These are phyloP conservation scores for Ogataea minuta DNA, from an alignment of 805 yeast species.

Conservation along the genomic window DNA sequence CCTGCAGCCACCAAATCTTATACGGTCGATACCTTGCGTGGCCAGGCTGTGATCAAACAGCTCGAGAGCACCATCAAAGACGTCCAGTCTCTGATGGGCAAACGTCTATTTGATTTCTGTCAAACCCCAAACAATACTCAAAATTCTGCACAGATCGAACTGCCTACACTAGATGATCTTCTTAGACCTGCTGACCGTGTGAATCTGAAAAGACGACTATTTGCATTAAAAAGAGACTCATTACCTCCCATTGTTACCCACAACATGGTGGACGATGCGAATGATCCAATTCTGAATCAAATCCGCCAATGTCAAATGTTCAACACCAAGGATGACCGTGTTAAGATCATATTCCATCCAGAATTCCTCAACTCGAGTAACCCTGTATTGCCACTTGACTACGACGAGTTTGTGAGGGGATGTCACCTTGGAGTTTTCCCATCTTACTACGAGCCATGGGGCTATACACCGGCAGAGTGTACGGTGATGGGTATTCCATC, in stretches of 20 bases:
- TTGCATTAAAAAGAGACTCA: constrained; percentile 84
- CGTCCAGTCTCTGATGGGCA: constrained; percentile 83
- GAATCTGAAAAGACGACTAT: constrained; percentile 83
- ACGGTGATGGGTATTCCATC: constrained; percentile 99
- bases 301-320: constrained; percentile 89
- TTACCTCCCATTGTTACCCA: constrained; percentile 96
- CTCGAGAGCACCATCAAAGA: constrained; percentile 85
- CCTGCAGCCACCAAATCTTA: constrained; percentile 93
- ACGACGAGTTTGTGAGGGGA: constrained; percentile 97
- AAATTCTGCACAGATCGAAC: constrained; percentile 43
- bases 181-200: constrained; percentile 87
- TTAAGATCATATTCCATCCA: constrained; percentile 95
- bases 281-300: constrained; percentile 88
- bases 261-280: constrained; percentile 90
- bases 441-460: constrained; percentile 99
- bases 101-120: constrained; percentile 86
- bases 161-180: constrained; percentile 76
- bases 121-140: constrained; percentile 42
- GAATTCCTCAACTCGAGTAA: constrained; percentile 93
- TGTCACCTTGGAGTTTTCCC: constrained; percentile 99
- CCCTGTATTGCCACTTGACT: constrained; percentile 89
- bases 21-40: constrained; percentile 92
- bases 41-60: constrained; percentile 94
- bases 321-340: constrained; percentile 86
- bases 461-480: constrained; percentile 98